Evolutionary conservation across 2,329 filamentous ascomycete species (phyloP), one percentile per base, ranked within the genome.

Genomic region (Arthroderma sp.): DNA sequence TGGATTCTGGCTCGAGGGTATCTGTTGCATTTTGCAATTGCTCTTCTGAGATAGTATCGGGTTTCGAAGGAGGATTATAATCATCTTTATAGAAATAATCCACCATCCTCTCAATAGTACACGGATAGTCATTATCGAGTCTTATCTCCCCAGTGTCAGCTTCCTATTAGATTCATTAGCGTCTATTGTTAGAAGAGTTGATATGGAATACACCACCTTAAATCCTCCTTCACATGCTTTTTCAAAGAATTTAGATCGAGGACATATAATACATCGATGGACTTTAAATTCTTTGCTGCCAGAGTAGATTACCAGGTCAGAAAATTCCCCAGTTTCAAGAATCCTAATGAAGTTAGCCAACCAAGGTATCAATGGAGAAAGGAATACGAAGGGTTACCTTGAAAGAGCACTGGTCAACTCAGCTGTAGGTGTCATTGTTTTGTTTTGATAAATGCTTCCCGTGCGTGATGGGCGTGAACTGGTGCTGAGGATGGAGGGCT

Each of bases 201-300:
- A 37, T 11, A 27, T 28, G 9, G 11, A 32, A 38, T 38, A 15
- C 38, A n/a, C n/a, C 44, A 50, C 50, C 44, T 43, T 29, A 28
- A 45, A 50, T 9, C 38, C 15, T 34, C 45, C 45, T 42, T 48
- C 46, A 28, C 47, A 50, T 6, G 52, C 51, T 8, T 27, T 33
- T 15, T 45, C 42, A 29, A 54, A 53, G 40, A 53, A 52, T 6
- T 7, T 32, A 3, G 49, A 54, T 3, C 45, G 46, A 7, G 45
- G 42, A 45, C 52, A 54, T 29, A 54, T 42, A 11, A 54, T 45
- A 31, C 41, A 47, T n/a, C 47, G 44, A 43, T 53, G 52, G 7
- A 53, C 48, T 8, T 46, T 38, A 38, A 50, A 54, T 10, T 36
- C 41, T 9, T 51, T 39, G 36, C 40, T 32, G 6, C 45, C 42